Evolutionary conservation across 2,329 filamentous ascomycete species (phyloP), one percentile per base, ranked within the genome.

Genomic region (Ceratocystiopsis minuta): DNA sequence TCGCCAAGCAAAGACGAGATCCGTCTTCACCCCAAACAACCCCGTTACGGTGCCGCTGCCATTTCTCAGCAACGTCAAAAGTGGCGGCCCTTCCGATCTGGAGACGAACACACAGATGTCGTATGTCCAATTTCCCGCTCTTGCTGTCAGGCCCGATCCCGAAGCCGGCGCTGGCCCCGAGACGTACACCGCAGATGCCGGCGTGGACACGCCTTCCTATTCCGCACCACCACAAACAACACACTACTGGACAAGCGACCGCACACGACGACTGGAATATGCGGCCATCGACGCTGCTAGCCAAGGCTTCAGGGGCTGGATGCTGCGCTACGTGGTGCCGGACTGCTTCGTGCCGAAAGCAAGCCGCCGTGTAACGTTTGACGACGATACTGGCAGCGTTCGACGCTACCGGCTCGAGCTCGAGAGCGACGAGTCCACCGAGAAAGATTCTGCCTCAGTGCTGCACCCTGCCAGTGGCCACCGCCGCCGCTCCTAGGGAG

Each of bases 211-310:
- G 16, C 49, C 52, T 1, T 44, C 56, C 3, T 59, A 60, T 32
- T 56, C 62, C 3, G 60, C 63, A 2, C 73, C 70, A 13, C 70
- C 70, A 4, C 65, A 68, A 49, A 77, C 75, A 3, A 72, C 70
- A 1, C 72, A 78, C 52, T 79, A 78, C 57, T 79, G 75, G 75
- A 78, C 73, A 1, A 77, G 71, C 51, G 71, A 78, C 52, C 64
- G 63, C 41, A 78, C 74, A 0, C 65, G 75, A 4, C 63, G 72
- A 12, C 62, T 77, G 4, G 75, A 79, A 58, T 79, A 79, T 50
- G 75, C 73, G 0, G 75, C 75, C 43, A 79, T 79, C 35, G 75
- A 79, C 39, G 72, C 73, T 0, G 72, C 74, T 2, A 68, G 65
- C 33, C 63, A 64, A 2, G 75, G 75, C 5, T 61, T 79, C 28